Conservation (phyloP, 2,329 filamentous ascomycete genomes). For the Dactylellina cionopaga region DNA sequence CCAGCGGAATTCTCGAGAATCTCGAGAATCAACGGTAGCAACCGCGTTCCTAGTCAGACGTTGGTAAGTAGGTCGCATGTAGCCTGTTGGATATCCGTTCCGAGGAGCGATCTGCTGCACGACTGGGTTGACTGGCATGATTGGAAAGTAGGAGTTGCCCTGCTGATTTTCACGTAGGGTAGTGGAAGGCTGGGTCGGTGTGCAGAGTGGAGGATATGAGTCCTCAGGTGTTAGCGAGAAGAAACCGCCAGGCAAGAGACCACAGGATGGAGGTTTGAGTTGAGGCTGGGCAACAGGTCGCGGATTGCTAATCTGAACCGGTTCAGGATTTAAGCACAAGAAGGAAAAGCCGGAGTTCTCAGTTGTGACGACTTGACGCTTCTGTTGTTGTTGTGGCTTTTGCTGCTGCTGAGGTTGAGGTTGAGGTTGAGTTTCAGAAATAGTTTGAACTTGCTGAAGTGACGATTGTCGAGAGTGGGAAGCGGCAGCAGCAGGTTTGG, state of each 20-base stretch:
- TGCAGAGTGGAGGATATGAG: conserved; percentile 55
- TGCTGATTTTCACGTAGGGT: conserved; percentile 15
- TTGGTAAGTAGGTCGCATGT: conserved; percentile 44
- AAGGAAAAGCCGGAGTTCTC: conserved; percentile 34
- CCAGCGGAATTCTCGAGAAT: conserved; percentile 57
- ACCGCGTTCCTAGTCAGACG: conserved; percentile 55
- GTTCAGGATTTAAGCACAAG: conserved; percentile 45
- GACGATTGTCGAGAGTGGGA: conserved; percentile 45
- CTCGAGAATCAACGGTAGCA: conserved; percentile 55
- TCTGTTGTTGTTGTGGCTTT: conserved; percentile 16
- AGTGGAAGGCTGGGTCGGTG: conserved; percentile 48
- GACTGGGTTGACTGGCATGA: conserved; percentile 55
- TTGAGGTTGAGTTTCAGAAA: conserved; percentile 1
- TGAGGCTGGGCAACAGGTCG: conserved; percentile 27
- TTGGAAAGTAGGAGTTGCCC: conserved; percentile 50
- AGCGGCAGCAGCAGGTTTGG: conserved; percentile 13
- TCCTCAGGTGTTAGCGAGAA: conserved; percentile 57
- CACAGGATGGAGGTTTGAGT: conserved; percentile 19
- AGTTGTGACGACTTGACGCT: background rate
- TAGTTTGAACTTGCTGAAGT: conserved; percentile 8
- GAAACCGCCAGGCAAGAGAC: conserved; percentile 55
- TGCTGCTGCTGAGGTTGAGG: conserved; percentile 1
- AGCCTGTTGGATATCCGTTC: conserved; percentile 39
- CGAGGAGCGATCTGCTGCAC: conserved; percentile 54
- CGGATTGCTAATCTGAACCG: conserved; percentile 8